Evolutionary conservation across 2,329 filamentous ascomycete genomes (phyloP), one percentile per base, ranked within the genome.

Genomic region (Phyllosticta paracitricarpa): DNA sequence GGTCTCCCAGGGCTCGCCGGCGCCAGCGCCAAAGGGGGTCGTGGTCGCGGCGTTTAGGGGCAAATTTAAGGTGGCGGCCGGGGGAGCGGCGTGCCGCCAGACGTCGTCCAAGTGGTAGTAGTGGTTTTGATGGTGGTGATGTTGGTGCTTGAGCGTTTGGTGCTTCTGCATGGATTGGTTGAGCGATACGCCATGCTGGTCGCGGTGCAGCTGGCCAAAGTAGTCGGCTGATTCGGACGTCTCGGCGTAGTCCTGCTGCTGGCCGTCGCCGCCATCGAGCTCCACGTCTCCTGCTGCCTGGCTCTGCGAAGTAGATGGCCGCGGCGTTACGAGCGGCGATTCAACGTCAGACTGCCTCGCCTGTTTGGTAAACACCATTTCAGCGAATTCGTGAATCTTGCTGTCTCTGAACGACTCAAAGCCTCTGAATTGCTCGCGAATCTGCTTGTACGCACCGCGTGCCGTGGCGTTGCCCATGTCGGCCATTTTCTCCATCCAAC

Each of bases 401-500:
- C 14, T 51, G 12, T 61, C 35, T 35, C 56, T 54, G 9, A 33
- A 61, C 3, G 54, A 54, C 10, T 35, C 54, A 26, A 61, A 61
- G 0, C 59, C 59, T 4, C 28, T 57, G 48, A 61, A 57, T 28
- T 61, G 59, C 4, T 40, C 28, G 2, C 55, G 48, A 3, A 51
- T 33, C 51, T 61, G 59, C 22, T 57, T 57, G 55, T 54, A 61
- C 2, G 59, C 59, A 5, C 54, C 52, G 22, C 25, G 33, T 3
- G 59, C 59, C 4, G 54, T 33, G 17, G 33, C 51, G 12, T 61
- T 53, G 6, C 59, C 59, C 7, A 66, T 70, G 4, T 48, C 35
- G 0, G 69, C 65, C 68, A 76, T 71, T 7, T 63, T 63, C 4
- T 66, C 65, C 10, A 77, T 63, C 71, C 72, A 75, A 1, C 66